A percentile compares a stretch with the other conserved stretches of the same genome.
These are phyloP conservation scores for Sarocladium oryzae DNA, from an alignment of 2,329 filamentous ascomycete species.

Conservation along the genomic window DNA sequence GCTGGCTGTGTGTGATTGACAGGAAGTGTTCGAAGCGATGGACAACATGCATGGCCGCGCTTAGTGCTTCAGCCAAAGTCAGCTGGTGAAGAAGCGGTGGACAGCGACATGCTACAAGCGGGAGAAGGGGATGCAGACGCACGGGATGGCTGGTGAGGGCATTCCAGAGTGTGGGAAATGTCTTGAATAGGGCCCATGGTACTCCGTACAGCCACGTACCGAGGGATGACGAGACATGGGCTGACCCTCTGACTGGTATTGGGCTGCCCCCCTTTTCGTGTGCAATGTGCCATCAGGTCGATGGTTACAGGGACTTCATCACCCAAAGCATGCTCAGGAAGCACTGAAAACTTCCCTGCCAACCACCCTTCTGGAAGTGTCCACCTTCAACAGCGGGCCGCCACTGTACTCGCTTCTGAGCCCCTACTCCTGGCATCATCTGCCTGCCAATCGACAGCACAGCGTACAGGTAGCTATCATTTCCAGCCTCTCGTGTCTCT, in stretches of 20 bases:
- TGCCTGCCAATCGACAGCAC: too few species aligned
- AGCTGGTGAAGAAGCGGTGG: not conserved
- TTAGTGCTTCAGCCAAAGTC: not conserved
- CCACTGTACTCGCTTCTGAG: not conserved
- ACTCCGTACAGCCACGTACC: not conserved
- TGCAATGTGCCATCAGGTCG: not conserved
- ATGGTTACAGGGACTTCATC: not conserved
- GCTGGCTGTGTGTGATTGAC: too few species aligned
- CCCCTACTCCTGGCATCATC: not conserved
- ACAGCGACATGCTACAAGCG: too few species aligned
- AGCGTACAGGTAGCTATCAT: not conserved
- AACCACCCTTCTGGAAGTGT: not conserved
- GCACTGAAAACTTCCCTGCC: not conserved
- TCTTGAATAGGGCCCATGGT: not conserved
- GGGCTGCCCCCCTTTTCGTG: not conserved
- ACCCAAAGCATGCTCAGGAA: not conserved
- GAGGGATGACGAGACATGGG: not conserved
- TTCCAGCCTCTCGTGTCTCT: conserved; percentile 6
- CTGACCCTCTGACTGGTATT: not conserved
- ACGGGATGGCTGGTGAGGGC: conserved; percentile 2
- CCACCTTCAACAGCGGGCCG: not conserved
- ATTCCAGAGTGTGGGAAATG: conserved; percentile 6
- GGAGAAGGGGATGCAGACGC: not conserved
- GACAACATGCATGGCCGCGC: not conserved
- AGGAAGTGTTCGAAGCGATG: not conserved